Conservation (phyloP, 179 eudicot genomes). For the Corrigiola litoralis region DNA sequence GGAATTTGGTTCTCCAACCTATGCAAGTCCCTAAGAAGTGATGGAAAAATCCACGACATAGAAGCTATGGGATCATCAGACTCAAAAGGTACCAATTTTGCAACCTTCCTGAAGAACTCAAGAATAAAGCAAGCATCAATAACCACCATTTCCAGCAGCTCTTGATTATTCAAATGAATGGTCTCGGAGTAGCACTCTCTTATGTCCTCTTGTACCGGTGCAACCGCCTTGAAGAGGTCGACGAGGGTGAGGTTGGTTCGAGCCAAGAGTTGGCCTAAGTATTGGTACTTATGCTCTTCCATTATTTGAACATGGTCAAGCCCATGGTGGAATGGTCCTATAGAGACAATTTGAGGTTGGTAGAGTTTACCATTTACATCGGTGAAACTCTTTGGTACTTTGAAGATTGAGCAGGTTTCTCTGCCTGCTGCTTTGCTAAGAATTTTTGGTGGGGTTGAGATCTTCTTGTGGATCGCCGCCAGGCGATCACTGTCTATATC, state of each 20-base stretch:
- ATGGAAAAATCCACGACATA: slow-evolving; percentile 65
- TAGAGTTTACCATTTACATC: slow-evolving; percentile 47
- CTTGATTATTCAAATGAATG: slow-evolving; percentile 20
- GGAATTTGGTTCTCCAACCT: slow-evolving; percentile 83
- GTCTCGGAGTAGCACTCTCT: slow-evolving; percentile 60
- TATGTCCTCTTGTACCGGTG: slow-evolving; percentile 37
- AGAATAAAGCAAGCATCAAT: slow-evolving; percentile 82
- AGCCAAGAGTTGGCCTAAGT: slow-evolving; percentile 38
- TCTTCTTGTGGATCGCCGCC: slow-evolving; percentile 30
- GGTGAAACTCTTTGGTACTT: slow-evolving; percentile 54
- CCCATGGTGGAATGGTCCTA: slow-evolving; percentile 71
- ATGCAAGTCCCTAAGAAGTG: slow-evolving; percentile 64
- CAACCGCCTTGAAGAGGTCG: slow-evolving; percentile 34
- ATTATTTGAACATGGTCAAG: slow-evolving; percentile 46
- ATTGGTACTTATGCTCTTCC: slow-evolving; percentile 69
- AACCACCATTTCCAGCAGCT: slow-evolving; percentile 66
- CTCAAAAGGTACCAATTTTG: slow-evolving; percentile 34
- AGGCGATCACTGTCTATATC: slow-evolving; percentile 31
- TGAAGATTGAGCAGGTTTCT: slow-evolving; percentile 60
- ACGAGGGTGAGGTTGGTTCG: slow-evolving; percentile 35
- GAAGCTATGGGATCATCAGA: slow-evolving; percentile 54
- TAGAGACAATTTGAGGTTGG: slow-evolving; percentile 51
- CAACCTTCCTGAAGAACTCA: slow-evolving; percentile 60
- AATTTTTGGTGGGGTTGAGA: slow-evolving; percentile 39
- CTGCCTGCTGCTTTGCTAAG: slow-evolving; percentile 58